A percentile compares a stretch with the other conserved stretches of the same genome.
phyloP scores from a whole-genome alignment of 2,329 filamentous ascomycete species.

The Byssothecium circinans region DNA sequence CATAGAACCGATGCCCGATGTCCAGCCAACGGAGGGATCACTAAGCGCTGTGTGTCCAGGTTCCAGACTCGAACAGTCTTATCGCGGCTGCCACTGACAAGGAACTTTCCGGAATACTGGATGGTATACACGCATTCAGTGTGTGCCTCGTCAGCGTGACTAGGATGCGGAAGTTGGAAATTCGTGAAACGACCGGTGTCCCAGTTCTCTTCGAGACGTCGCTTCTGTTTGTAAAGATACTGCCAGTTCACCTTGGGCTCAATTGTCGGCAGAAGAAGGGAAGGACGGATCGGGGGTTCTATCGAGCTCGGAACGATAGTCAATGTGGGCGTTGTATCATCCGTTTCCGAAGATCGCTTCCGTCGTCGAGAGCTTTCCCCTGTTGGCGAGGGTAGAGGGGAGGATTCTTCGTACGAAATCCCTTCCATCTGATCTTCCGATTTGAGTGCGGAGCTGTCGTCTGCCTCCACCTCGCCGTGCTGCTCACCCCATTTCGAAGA shows the following conservation, averaged over 20 bases:
- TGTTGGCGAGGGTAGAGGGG: slow-evolving; percentile 19
- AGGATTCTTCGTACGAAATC: slow-evolving; percentile 31
- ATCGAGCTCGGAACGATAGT: slow-evolving; percentile 12
- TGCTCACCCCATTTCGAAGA: slow-evolving; percentile 19
- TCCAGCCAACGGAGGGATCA: slow-evolving; percentile 70
- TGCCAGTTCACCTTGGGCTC: slow-evolving; percentile 81
- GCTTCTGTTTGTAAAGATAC: slow-evolving; percentile 86
- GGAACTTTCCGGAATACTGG: slow-evolving; percentile 80
- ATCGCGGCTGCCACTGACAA: slow-evolving; percentile 93
- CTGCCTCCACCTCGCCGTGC: slow-evolving; percentile 47
- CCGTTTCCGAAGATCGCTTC: slow-evolving; percentile 12
- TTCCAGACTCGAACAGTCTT: slow-evolving; percentile 88
- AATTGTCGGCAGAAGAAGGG: slow-evolving; percentile 39
- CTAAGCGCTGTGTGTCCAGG: slow-evolving; percentile 76
- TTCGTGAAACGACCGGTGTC: slow-evolving; percentile 77
- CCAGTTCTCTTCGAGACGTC: slow-evolving; percentile 88
- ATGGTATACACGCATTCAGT: slow-evolving; percentile 93
- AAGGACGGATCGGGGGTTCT: slow-evolving; percentile 35
- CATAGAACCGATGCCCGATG: slow-evolving; percentile 89
- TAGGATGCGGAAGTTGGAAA: slow-evolving; percentile 87
- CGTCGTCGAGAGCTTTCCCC: slow-evolving; percentile 19
- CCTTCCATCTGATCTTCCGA: slow-evolving; percentile 44
- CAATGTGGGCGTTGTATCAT: slow-evolving; percentile 11
- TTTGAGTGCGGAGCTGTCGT: slow-evolving; percentile 35
- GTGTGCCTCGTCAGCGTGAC: slow-evolving; percentile 79